Base-by-base conservation (phyloP, 2,329 filamentous ascomycete species). In the Colletotrichum paranaense region DNA sequence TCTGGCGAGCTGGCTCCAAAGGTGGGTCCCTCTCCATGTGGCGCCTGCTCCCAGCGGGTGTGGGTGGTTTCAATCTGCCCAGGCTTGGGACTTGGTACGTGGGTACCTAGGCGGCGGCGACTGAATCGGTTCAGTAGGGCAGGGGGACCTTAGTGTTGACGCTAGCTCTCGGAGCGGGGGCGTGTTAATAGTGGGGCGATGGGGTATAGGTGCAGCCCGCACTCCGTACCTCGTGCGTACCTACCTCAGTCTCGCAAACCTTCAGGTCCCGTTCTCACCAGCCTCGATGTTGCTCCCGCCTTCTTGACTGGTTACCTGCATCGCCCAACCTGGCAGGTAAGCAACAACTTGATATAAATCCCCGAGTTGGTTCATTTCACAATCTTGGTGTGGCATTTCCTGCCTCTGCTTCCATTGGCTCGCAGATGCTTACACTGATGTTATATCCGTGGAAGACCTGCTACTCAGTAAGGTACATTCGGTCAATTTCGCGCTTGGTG, bases 11-110 rank as follows among this genome's bases (percentile, higher is more conserved):
- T 73, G 62, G 62, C 60, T 71, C 28, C 8, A 57, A 38, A 57
- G 11, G 11, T 62, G 71, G 67, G 49, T 62, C 55, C 19, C 38
- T 55, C 53, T 42, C 71, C 71, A 71, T 73, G 67, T 73, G 71
- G 67, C 70, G 66, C 67, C 64, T 60, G 66, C 62, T 63, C 24
- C 42, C 53, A 72, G 65, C 62, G 62, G 62, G 62, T 64, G 62
- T 53, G 59, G 28, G 14, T 62, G 62, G 71, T 73, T 71, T 70
- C 71, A 64, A 64, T 64, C 59, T 70, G 32, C 22, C 62, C 49
- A 22, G 49, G 62, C 49, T 55, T 64, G 46, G 38, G 55, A 49
- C 55, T 24, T 49, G 58, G 42, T 69, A 30, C 5, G 52, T 63
- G 66, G 69, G 64, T 30, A 38, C 55, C 22, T 19, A 38, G 42